These are phyloP conservation scores for Colletotrichum sp. DNA, from an alignment of 2,329 filamentous ascomycete genomes.

Conservation along the genomic window DNA sequence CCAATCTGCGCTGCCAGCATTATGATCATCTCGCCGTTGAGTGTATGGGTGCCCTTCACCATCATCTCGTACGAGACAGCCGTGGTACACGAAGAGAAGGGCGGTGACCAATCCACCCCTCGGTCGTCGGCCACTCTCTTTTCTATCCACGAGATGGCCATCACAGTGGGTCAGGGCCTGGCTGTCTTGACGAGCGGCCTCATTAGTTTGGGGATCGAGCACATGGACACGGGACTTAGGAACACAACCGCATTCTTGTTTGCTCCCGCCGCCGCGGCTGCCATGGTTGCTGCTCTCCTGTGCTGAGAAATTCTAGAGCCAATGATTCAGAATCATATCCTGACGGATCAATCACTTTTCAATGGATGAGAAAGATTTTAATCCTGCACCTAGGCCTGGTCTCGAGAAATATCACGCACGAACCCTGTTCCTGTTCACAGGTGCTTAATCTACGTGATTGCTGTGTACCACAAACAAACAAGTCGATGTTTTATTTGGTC, in stretches of 20 bases:
- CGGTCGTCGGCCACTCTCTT: background rate
- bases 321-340: background rate
- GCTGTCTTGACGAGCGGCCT: background rate
- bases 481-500: background rate
- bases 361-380: accelerated
- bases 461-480: accelerated
- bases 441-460: accelerated
- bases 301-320: background rate
- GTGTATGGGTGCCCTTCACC: background rate
- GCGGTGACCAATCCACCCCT: background rate
- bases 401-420: background rate
- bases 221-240: background rate
- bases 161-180: background rate
- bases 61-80: background rate
- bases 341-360: accelerated
- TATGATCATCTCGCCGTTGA: background rate
- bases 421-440: background rate
- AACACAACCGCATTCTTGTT: background rate
- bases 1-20: background rate
- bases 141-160: background rate
- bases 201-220: background rate
- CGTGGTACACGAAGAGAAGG: background rate
- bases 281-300: background rate
- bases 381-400: background rate
- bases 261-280: background rate